Evolutionary conservation across 768 basidiomycete genomes (phyloP).

Genomic region (Lactifluus echinatus): DNA sequence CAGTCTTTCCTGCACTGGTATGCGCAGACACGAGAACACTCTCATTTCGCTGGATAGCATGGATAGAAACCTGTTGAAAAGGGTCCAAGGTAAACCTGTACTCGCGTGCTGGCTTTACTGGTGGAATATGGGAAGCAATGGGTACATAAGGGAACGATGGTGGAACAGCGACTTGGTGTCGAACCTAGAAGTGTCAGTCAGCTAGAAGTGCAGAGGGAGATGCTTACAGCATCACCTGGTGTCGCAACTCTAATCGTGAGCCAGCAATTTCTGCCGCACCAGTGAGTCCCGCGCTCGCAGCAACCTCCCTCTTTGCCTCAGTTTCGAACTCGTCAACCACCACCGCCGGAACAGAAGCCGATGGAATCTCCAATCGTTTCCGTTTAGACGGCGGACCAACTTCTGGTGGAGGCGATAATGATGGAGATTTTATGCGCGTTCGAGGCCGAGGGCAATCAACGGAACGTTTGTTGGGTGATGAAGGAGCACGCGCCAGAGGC

Average conservation of each 20-base stretch:
- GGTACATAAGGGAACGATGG: slow-evolving; percentile 85
- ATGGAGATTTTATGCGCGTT: neutral
- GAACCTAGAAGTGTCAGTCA: slow-evolving; percentile 44
- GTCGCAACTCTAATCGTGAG: slow-evolving; percentile 64
- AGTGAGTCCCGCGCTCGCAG: slow-evolving; percentile 79
- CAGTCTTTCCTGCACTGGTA: slow-evolving; percentile 98
- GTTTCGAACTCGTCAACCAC: slow-evolving; percentile 87
- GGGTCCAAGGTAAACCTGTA: slow-evolving; percentile 98
- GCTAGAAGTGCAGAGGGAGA: neutral
- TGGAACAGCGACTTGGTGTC: slow-evolving; percentile 95
- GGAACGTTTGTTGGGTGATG: slow-evolving; percentile 37
- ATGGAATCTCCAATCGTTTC: slow-evolving; percentile 35
- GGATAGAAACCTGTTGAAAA: slow-evolving; percentile 90
- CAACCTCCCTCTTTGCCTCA: slow-evolving; percentile 86
- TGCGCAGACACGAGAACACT: slow-evolving; percentile 97
- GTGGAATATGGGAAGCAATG: slow-evolving; percentile 86
- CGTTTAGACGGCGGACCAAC: slow-evolving; percentile 45
- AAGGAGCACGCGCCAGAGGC: slow-evolving; percentile 23
- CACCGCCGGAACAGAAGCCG: slow-evolving; percentile 61
- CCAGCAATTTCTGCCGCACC: slow-evolving; percentile 56
- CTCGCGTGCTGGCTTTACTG: slow-evolving; percentile 79
- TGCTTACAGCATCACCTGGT: slow-evolving; percentile 50
- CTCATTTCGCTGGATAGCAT: slow-evolving; percentile 95
- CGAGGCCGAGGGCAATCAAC: slow-evolving; percentile 26
- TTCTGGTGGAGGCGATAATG: slow-evolving; percentile 24